Percentiles rank a stretch among this genome's conserved stretches.
These are phyloP conservation scores for Phellinidium pouzarii DNA, from an alignment of 1,284 basidiomycete genomes.

Conservation along the genomic window DNA sequence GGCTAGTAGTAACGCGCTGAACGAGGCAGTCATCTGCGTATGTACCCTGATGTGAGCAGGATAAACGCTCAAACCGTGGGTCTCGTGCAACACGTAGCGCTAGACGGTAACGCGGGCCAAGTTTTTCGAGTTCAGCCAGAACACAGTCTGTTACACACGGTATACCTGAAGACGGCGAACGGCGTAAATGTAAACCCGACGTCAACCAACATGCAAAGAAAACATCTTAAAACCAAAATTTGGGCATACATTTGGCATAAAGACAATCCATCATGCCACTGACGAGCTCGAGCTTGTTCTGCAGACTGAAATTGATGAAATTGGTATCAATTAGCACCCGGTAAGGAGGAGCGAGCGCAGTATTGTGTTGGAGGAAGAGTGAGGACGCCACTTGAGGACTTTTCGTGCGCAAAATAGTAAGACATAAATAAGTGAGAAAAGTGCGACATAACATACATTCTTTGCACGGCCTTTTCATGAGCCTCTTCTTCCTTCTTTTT, in stretches of 20 bases:
- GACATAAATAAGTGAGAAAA: neutral
- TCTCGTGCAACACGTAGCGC: constrained; percentile 94
- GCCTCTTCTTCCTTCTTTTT: constrained; percentile 71
- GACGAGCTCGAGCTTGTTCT: constrained; percentile 96
- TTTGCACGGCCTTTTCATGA: constrained; percentile 63
- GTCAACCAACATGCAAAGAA: constrained; percentile 6
- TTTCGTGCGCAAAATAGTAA: constrained; percentile 1
- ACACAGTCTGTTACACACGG: constrained; percentile 99
- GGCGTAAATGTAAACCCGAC: neutral
- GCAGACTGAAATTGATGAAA: constrained; percentile 98
- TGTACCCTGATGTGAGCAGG: constrained; percentile 89
- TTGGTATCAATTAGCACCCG: constrained; percentile 98
- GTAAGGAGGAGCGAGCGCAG: constrained; percentile 94
- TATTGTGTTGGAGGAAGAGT: constrained; percentile 94
- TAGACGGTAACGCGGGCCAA: constrained; percentile 93
- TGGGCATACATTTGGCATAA: constrained; percentile 89
- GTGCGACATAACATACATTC: constrained; percentile 47
- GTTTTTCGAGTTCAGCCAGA: constrained; percentile 94
- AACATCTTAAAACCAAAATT: no score
- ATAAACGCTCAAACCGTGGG: constrained; percentile 90
- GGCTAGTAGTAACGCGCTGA: constrained; percentile 89
- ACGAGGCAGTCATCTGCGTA: constrained; percentile 99
- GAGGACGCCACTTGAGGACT: constrained; percentile 79
- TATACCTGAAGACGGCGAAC: constrained; percentile 49
- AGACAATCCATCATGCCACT: constrained; percentile 99